phyloP scores from a whole-genome alignment of 78 protist genomes.

The Dictyostelium capitatum region DNA sequence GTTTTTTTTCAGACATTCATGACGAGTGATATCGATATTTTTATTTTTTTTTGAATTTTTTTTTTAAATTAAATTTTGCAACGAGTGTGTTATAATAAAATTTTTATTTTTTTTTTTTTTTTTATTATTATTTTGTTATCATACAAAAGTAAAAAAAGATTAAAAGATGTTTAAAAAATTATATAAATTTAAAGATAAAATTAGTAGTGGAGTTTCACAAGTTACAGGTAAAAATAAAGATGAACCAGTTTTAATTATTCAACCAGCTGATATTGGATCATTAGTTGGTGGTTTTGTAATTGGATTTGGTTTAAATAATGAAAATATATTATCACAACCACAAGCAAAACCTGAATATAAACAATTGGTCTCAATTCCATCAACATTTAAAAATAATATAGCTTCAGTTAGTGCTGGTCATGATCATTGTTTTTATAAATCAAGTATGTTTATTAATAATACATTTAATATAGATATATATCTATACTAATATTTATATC shows the following conservation, averaged over 20 bases:
- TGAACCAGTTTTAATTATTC: neutral
- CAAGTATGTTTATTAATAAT: constrained; percentile 54
- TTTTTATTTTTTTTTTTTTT: no score
- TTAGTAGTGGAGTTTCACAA: neutral
- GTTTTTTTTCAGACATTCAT: no score
- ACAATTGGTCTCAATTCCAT: constrained; percentile 14
- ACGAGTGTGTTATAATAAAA: no score
- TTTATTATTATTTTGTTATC: no score
- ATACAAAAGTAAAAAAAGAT: no score
- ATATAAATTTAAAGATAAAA: constrained; percentile 25
- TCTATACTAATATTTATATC: no score
- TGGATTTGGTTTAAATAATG: constrained; percentile 50
- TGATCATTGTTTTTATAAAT: constrained; percentile 30
- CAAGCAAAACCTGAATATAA: neutral
- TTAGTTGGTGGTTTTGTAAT: constrained; percentile 65
- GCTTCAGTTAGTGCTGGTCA: constrained; percentile 43
- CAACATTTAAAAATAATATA: constrained; percentile 14
- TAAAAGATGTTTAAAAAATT: constrained; percentile 43
- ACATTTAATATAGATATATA: no score
- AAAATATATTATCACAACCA: constrained; percentile 26
- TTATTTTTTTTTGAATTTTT: no score
- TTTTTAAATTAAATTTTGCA: no score
- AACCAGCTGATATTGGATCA: constrained; percentile 23
- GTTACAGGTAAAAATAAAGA: neutral
- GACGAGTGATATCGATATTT: no score